Conservation (phyloP, 2,329 filamentous ascomycete genomes). For the Cadophora sp. region DNA sequence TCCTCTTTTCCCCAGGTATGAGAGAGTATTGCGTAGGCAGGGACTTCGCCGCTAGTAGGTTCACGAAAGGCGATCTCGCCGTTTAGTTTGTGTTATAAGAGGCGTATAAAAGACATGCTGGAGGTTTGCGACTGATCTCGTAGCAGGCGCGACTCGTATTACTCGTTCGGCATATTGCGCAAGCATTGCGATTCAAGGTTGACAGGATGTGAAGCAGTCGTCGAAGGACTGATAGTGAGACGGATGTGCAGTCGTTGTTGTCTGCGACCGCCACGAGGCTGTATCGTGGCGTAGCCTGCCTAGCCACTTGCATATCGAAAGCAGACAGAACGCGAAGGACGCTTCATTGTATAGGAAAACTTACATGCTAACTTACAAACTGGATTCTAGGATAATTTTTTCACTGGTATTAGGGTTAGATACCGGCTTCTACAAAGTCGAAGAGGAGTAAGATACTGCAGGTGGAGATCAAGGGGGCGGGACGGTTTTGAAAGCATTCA, state of each 20-base stretch:
- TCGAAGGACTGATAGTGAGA: constrained; percentile 27
- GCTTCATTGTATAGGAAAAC: constrained; percentile 30
- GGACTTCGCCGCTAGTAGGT: too few species aligned
- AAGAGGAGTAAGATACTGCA: constrained; percentile 23
- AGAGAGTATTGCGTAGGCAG: too few species aligned
- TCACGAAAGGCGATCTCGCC: too few species aligned
- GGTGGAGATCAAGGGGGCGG: neutral
- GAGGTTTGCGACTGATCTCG: too few species aligned
- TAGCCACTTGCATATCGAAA: constrained; percentile 31
- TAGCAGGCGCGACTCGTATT: constrained; percentile 30
- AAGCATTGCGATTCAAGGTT: constrained; percentile 33
- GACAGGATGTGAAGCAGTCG: too few species aligned
- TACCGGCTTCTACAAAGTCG: constrained; percentile 27
- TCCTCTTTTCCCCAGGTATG: too few species aligned
- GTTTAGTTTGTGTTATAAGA: too few species aligned
- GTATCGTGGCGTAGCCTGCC: too few species aligned
- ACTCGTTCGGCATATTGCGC: constrained; percentile 10
- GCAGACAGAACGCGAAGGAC: constrained; percentile 33
- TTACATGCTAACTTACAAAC: constrained; percentile 13
- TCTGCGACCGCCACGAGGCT: constrained; percentile 5
- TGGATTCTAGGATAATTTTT: constrained; percentile 28
- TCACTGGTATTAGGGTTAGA: constrained; percentile 24
- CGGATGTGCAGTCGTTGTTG: constrained; percentile 30
- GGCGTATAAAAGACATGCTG: too few species aligned
- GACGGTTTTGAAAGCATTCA: neutral